Base-by-base conservation (phyloP, 2,329 filamentous ascomycete genomes). In the Boeremia lycopersici region DNA sequence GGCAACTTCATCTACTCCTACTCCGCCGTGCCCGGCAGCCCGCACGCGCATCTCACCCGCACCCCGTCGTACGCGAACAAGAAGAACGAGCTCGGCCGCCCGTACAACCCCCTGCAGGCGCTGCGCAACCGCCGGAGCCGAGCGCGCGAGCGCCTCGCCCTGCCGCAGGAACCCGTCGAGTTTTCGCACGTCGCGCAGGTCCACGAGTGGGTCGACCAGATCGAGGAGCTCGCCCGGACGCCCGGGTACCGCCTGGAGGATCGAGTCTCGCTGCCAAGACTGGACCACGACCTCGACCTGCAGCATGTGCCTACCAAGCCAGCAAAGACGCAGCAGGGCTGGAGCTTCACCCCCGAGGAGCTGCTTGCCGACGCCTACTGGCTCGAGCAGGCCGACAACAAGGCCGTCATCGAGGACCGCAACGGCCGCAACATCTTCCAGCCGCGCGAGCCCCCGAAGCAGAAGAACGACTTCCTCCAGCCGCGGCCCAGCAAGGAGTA, bases 101-200 rank as follows among this genome's bases (percentile, higher is more conserved):
- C 81, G 2, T 98, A 98, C 72, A 96, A 99, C 71, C 95, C 93
- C 4, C 77, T 99, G 23, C 95, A 98, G 74, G 91, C 91, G 64
- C 89, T 98, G 50, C 88, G 95, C 17, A 98, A 99, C 70, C 85
- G 93, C 42, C 93, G 93, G 71, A 84, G 95, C 11, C 84, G 95
- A 59, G 88, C 89, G 25, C 84, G 93, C 13, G 90, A 96, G 75
- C 85, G 90, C 35, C 87, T 84, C 61, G 77, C 83, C 0, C 87
- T 96, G 30, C 86, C 95, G 65, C 86, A 89, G 13, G 86, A 91
- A 58, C 81, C 82, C 1, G 87, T 90, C 62, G 90, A 90, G 1
- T 98, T 96, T 78, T 82, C 85, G 34, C 87, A 97, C 72, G 79
- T 90, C 1, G 80, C 84, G 3, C 84, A 80, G 40, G 90, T 96